Conservation (phyloP, 2,329 filamentous ascomycete species). For the Ploettnerulaceae sp. region DNA sequence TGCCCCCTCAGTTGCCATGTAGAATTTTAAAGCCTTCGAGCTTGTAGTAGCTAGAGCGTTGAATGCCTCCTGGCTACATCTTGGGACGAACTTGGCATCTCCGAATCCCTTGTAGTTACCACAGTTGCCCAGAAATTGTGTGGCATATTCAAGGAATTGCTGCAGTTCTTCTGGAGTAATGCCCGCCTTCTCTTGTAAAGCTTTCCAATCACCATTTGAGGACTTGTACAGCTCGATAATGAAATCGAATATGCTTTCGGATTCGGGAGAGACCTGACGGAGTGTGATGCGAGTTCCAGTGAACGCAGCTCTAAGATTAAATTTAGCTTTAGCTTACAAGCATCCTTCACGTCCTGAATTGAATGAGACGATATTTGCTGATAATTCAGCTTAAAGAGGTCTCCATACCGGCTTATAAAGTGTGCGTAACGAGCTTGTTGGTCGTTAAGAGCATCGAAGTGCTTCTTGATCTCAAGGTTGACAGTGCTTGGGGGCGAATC, state of each 20-base stretch:
- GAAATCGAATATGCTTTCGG: conserved; percentile 75
- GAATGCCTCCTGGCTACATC: conserved; percentile 59
- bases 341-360: neutral
- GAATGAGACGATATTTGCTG: too few species aligned
- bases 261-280: conserved; percentile 76
- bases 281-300: conserved; percentile 73
- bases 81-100: conserved; percentile 77
- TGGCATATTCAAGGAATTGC: conserved; percentile 70
- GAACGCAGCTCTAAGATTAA: conserved; percentile 60
- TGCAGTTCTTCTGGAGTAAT: conserved; percentile 60
- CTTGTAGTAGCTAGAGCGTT: conserved; percentile 57
- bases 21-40: conserved; percentile 57
- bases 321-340: neutral
- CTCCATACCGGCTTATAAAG: conserved; percentile 73
- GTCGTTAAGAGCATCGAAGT: conserved; percentile 74
- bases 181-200: conserved; percentile 58
- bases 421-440: conserved; percentile 88
- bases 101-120: conserved; percentile 86
- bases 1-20: conserved; percentile 62
- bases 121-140: conserved; percentile 72
- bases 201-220: conserved; percentile 65
- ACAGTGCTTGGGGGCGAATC: conserved; percentile 88
- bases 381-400: too few species aligned
- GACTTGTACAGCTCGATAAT: conserved; percentile 67
- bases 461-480: conserved; percentile 82